phyloP scores from a whole-genome alignment of 2,329 filamentous ascomycete genomes.

The Daldinia eschscholtzii region DNA sequence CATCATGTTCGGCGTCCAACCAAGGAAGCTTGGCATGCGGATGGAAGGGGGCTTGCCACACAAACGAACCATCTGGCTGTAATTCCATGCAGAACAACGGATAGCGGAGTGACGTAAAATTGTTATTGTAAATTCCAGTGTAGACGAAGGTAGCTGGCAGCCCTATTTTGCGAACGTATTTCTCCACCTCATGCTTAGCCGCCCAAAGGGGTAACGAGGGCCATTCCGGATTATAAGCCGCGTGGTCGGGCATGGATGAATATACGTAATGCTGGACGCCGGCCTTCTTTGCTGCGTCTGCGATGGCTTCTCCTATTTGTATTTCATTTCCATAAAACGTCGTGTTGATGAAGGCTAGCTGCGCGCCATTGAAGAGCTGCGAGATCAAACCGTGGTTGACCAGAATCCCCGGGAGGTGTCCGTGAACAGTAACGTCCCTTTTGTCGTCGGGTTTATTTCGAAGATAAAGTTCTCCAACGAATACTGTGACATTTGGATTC shows the following conservation, averaged over 20 bases:
- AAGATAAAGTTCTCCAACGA: constrained; percentile 74
- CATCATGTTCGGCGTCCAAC: constrained; percentile 96
- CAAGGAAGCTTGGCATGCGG: constrained; percentile 90
- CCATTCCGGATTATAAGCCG: constrained; percentile 80
- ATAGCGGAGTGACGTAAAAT: constrained; percentile 93
- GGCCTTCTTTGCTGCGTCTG: constrained; percentile 87
- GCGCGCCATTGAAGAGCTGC: constrained; percentile 83
- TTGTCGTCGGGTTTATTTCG: constrained; percentile 65
- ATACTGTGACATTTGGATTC: constrained; percentile 79
- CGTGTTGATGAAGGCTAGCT: constrained; percentile 97
- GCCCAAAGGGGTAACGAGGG: constrained; percentile 90
- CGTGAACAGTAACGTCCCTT: constrained; percentile 76
- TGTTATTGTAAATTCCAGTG: constrained; percentile 98
- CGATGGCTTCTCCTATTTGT: constrained; percentile 86
- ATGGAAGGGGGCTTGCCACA: constrained; percentile 95
- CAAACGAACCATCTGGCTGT: constrained; percentile 84
- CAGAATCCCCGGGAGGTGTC: constrained; percentile 70
- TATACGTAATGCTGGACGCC: constrained; percentile 94
- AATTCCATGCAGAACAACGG: constrained; percentile 96
- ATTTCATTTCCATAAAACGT: constrained; percentile 97
- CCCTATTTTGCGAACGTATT: constrained; percentile 85
- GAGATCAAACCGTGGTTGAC: constrained; percentile 80
- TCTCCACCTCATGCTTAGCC: constrained; percentile 91
- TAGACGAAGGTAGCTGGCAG: constrained; percentile 94
- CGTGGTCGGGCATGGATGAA: constrained; percentile 96